Percentiles rank a stretch among this genome's conserved stretches.
Evolutionary conservation across 345 rosid species (phyloP).

Genomic region (Melaleuca alternifolia): DNA sequence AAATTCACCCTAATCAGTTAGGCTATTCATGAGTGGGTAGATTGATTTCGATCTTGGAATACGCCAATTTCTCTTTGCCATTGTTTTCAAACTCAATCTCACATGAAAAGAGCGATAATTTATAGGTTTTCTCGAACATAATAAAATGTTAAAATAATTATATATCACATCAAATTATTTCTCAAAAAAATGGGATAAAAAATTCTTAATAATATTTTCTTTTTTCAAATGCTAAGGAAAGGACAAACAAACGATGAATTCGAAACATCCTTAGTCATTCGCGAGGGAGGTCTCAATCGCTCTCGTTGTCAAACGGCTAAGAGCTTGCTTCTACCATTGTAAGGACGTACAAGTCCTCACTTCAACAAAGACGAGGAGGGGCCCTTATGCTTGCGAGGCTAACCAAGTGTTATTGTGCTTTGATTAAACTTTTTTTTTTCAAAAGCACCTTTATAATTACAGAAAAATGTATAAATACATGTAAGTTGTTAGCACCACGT

Average conservation of each 20-base stretch:
- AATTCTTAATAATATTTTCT: too few relatives aligned
- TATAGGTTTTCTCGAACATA: too few relatives aligned
- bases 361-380: accelerated
- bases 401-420: not conserved
- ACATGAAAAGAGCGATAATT: not conserved
- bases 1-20: too few relatives aligned
- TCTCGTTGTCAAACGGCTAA: not conserved
- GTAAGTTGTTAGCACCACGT: not conserved
- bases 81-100: too few relatives aligned
- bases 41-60: not conserved
- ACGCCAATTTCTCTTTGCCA: too few relatives aligned
- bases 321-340: not conserved
- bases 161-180: not conserved
- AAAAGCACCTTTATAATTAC: not conserved
- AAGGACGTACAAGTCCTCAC: not conserved
- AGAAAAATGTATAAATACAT: not conserved
- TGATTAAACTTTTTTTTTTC: too few relatives aligned
- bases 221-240: too few relatives aligned
- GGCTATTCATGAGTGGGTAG: too few relatives aligned
- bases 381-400: not conserved
- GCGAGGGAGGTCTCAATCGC: accelerated
- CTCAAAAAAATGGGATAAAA: not conserved
- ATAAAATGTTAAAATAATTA: too few relatives aligned
- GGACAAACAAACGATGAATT: not conserved
- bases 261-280: not conserved